A percentile compares a stretch with the other conserved stretches of the same genome.
Evolutionary conservation across 495 filamentous ascomycete genomes (phyloP).

Genomic region (Poronia punctata): DNA sequence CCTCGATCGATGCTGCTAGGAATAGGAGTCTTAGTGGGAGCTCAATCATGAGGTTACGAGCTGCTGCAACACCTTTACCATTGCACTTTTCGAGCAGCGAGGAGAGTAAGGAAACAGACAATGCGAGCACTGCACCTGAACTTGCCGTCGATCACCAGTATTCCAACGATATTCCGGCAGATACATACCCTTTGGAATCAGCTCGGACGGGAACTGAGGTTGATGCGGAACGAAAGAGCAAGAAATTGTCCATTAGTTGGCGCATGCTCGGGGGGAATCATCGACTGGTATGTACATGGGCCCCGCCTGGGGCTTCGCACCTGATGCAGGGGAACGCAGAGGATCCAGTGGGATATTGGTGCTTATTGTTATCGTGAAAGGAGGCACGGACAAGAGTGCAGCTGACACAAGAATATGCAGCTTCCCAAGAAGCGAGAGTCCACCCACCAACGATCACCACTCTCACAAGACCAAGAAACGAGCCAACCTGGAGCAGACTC

Average conservation of each 20-base stretch:
- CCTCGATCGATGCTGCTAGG: constrained; percentile 4
- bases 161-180: background rate
- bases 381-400: background rate
- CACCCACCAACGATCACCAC: background rate
- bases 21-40: constrained; percentile 3
- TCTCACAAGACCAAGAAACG: background rate
- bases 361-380: background rate
- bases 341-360: too few species aligned
- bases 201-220: background rate
- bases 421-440: too few species aligned
- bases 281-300: constrained; percentile 12
- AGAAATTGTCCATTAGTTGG: constrained; percentile 18
- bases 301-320: too few species aligned
- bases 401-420: constrained; percentile 1
- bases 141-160: background rate
- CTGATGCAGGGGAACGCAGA: too few species aligned
- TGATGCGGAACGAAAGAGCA: constrained; percentile 5
- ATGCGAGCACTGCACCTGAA: too few species aligned
- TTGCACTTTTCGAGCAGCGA: constrained; percentile 3
- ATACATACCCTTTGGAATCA: background rate
- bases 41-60: constrained; percentile 2
- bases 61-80: constrained; percentile 2
- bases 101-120: background rate
- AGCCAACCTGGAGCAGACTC: constrained; percentile 6
- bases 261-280: constrained; percentile 14